Conservation (phyloP, 768 basidiomycete genomes). For the Chalciporus sphaerocephalus region DNA sequence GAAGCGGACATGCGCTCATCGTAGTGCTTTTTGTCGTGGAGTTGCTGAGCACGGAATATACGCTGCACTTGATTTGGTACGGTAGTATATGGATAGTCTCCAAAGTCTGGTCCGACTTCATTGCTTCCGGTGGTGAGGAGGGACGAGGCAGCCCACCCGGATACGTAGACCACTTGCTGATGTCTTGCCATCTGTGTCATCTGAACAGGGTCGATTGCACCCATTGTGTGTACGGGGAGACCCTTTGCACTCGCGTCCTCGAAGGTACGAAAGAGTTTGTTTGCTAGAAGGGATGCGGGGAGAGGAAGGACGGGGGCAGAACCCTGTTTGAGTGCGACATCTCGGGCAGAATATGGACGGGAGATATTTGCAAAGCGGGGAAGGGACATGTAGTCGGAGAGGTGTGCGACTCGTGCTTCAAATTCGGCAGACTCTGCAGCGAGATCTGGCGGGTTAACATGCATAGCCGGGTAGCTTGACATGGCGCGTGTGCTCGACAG, state of each 20-base stretch:
- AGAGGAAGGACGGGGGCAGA: slow-evolving; percentile 74
- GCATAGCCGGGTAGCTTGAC: slow-evolving; percentile 41
- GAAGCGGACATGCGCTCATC: slow-evolving; percentile 74
- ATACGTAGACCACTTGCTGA: slow-evolving; percentile 87
- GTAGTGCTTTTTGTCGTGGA: slow-evolving; percentile 91
- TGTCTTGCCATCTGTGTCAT: slow-evolving; percentile 91
- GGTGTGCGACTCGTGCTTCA: slow-evolving; percentile 54
- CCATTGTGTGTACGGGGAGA: slow-evolving; percentile 83
- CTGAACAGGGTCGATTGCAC: slow-evolving; percentile 89
- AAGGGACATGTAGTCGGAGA: slow-evolving; percentile 68
- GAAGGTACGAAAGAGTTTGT: slow-evolving; percentile 77
- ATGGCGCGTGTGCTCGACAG: slow-evolving; percentile 34
- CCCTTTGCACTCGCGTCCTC: slow-evolving; percentile 56
- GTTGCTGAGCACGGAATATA: slow-evolving; percentile 84
- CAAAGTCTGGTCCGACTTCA: slow-evolving; percentile 89
- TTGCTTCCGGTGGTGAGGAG: slow-evolving; percentile 86
- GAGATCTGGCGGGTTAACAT: slow-evolving; percentile 53
- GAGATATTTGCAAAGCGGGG: slow-evolving; percentile 71
- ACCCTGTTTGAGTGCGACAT: slow-evolving; percentile 87
- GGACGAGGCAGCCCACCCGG: slow-evolving; percentile 87
- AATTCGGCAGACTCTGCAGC: slow-evolving; percentile 58
- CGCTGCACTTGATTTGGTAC: slow-evolving; percentile 95
- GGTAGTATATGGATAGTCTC: slow-evolving; percentile 94
- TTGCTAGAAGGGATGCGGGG: slow-evolving; percentile 71
- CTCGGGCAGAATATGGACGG: slow-evolving; percentile 74